Conservation (phyloP, 1,284 basidiomycete genomes). For the Schizophyllum commune region DNA sequence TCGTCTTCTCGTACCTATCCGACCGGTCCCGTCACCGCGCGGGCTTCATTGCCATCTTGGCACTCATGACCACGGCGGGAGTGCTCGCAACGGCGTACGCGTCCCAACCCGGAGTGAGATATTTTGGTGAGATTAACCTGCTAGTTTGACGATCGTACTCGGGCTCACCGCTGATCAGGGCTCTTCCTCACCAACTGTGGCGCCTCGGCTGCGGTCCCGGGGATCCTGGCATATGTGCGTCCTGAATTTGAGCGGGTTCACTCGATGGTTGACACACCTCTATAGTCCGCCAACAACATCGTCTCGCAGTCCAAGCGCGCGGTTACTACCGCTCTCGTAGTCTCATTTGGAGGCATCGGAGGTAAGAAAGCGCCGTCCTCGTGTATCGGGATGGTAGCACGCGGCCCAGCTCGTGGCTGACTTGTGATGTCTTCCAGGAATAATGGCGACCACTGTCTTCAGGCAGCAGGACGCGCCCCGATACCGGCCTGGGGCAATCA, state of each 20-base stretch:
- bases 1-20: slow-evolving; percentile 37
- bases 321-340: slow-evolving; percentile 33
- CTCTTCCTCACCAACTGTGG: slow-evolving; percentile 36
- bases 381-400: slow-evolving; percentile 30
- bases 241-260: background rate
- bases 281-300: slow-evolving; percentile 38
- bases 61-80: slow-evolving; percentile 30
- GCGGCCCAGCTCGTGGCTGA: background rate
- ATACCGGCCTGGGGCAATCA: background rate
- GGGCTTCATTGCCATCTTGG: slow-evolving; percentile 32
- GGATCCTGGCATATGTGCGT: slow-evolving; percentile 40
- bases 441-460: slow-evolving; percentile 23
- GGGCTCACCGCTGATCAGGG: slow-evolving; percentile 19
- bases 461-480: slow-evolving; percentile 3
- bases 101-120: slow-evolving; percentile 27
- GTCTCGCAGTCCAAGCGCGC: slow-evolving; percentile 39
- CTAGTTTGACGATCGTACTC: background rate
- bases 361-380: slow-evolving; percentile 34
- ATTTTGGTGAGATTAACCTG: slow-evolving; percentile 25
- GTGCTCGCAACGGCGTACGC: slow-evolving; percentile 31
- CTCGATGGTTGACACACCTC: background rate
- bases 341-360: slow-evolving; percentile 37
- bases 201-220: slow-evolving; percentile 34
- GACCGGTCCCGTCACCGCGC: slow-evolving; percentile 34
- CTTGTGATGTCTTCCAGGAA: slow-evolving; percentile 28